Base-by-base conservation (phyloP, 225 moss, liverwort and hornwort genomes). In the Antitrichia curtipendula region DNA sequence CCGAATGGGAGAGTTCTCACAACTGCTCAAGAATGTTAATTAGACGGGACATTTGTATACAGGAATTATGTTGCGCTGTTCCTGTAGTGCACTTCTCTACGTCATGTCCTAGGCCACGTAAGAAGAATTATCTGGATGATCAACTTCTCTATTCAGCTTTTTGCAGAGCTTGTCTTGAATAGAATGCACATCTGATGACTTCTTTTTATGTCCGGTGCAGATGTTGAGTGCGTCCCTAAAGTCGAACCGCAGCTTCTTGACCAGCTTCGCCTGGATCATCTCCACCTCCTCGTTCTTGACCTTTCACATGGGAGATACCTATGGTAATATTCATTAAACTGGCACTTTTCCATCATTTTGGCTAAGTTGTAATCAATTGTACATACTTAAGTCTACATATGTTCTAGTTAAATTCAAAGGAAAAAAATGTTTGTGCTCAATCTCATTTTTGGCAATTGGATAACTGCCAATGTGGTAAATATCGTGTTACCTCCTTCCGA, bases 181-280 rank as follows among this genome's bases (percentile, higher is more conserved):
- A 36, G 81, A 88, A 59, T 86, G 71, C 66, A 91, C 78, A 32
- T 91, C 81, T 40, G 84, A 45, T n/a, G 69, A 41, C 45, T 54
- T 65, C 16, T 81, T 91, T n/a, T 65, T 49, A 22, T 81, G 80
- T 64, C 59, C 65, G 41, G 68, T 83, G 66, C 27, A 60, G 57
- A 60, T 36, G 65, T 70, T 73, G 45, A 83, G 80, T 40, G 85
- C 49, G 47, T 77, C 74, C 18, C 73, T 49, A 49, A 80, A 91
- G 84, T 92, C 76, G 49, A 87, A 89, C 58, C 89, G 86, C 71
- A 89, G 41, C 84, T 88, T 92, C 79, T 83, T 91, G 70, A 89
- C 89, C 69, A 92, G 86, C 84, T 81, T 91, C 70, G 83, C 78
- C 58, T 84, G 83, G 82, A 92, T 86, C 75, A 64, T 70, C 76